These are phyloP conservation scores for Colletotrichum lini DNA, from an alignment of 2,329 filamentous ascomycete genomes.

Conservation along the genomic window DNA sequence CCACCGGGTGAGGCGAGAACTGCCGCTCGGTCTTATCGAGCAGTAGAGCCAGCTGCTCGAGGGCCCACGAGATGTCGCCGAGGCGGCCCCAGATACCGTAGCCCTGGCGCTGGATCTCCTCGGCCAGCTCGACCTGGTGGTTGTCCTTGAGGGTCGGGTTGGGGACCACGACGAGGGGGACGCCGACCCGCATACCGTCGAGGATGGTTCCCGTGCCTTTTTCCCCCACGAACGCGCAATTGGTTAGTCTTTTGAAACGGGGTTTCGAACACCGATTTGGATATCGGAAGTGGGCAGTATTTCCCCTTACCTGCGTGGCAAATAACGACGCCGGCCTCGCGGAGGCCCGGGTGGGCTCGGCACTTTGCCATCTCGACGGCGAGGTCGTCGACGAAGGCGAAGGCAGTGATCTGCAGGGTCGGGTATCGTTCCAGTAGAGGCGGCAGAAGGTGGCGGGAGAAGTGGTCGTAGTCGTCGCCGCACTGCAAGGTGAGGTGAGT, in stretches of 20 bases:
- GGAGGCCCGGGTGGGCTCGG: conserved; percentile 60
- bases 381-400: conserved; percentile 78
- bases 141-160: conserved; percentile 88
- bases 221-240: no score
- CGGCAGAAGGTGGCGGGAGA: conserved; percentile 52
- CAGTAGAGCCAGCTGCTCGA: conserved; percentile 40
- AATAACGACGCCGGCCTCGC: conserved; percentile 80
- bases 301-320: conserved; percentile 83
- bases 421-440: conserved; percentile 45
- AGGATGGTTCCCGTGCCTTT: conserved; percentile 91
- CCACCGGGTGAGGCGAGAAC: conserved; percentile 35
- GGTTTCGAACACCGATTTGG: no score
- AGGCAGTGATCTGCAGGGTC: conserved; percentile 70
- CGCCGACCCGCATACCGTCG: conserved; percentile 80
- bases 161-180: conserved; percentile 90
- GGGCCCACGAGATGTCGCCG: conserved; percentile 38
- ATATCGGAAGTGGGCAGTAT: background rate
- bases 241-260: no score
- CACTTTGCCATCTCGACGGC: conserved; percentile 70
- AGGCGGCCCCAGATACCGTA: conserved; percentile 72
- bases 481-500: conserved; percentile 85
- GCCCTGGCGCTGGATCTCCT: conserved; percentile 79
- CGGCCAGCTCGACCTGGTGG: conserved; percentile 90
- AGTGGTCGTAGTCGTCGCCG: conserved; percentile 76
- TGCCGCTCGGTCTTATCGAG: conserved; percentile 36